Conservation (phyloP, 2,329 filamentous ascomycete species). For the Trichoderma atroviride region DNA sequence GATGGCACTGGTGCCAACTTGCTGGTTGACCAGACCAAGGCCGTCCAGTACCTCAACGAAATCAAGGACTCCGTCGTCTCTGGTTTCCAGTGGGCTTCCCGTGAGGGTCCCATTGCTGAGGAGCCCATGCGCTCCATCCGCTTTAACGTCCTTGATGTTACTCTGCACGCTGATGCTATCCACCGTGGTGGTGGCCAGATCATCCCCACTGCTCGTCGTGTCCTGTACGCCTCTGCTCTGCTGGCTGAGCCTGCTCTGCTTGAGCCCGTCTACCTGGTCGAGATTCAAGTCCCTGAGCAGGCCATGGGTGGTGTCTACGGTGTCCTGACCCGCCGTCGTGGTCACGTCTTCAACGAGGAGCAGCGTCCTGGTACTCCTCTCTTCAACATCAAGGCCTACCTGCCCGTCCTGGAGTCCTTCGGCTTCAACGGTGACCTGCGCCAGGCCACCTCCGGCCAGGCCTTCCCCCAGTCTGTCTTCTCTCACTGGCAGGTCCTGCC, state of each 20-base stretch:
- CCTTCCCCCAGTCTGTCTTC: constrained; percentile 98
- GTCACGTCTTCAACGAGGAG: constrained; percentile 98
- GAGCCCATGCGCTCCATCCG: constrained; percentile 96
- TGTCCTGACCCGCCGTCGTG: constrained; percentile 95
- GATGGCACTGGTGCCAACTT: constrained; percentile 98
- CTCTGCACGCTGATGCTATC: constrained; percentile 98
- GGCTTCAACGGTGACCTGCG: constrained; percentile 99
- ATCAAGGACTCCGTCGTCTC: constrained; percentile 99
- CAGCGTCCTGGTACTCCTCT: constrained; percentile 98
- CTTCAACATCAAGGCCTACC: constrained; percentile 98
- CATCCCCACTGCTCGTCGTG: constrained; percentile 97
- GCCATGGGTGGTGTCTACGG: constrained; percentile 99
- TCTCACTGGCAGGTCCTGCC: constrained; percentile 98
- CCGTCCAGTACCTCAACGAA: constrained; percentile 99
- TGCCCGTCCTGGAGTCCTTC: constrained; percentile 96
- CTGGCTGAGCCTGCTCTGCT: constrained; percentile 88
- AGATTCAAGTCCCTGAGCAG: constrained; percentile 97
- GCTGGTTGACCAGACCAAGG: constrained; percentile 99
- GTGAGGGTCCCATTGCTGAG: constrained; percentile 96
- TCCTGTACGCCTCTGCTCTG: constrained; percentile 89
- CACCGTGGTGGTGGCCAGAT: constrained; percentile 99
- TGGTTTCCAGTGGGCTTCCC: constrained; percentile 99
- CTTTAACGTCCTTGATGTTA: constrained; percentile 99
- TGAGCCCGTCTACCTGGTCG: constrained; percentile 98
- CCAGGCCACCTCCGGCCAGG: constrained; percentile 90